Base-by-base conservation (phyloP, 768 basidiomycete genomes). In the Suillus americanus region DNA sequence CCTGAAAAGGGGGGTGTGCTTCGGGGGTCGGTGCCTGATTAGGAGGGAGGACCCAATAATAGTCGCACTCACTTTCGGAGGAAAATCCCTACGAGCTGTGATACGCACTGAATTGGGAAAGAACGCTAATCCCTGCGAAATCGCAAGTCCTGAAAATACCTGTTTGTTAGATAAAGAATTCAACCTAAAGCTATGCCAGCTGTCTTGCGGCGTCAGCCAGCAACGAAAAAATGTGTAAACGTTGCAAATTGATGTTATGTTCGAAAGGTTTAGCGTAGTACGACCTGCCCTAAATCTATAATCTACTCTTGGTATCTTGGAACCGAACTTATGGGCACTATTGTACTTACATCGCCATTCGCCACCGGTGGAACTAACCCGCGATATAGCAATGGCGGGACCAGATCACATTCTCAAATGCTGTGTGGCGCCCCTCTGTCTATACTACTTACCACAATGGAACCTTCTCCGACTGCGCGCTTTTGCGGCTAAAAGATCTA, bases 301-400 rank as follows among this genome's bases (percentile, higher is more conserved):
- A 0, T 1, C 65, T 18, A 0, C 9, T 65, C 60, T 0, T 9
- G 53, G 74, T 20, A 75, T 23, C 0, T 55, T 0, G 0, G 64
- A 14, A 55, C 74, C 74, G 8, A 60, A 3, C 0, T 6, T 41
- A 8, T 57, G 74, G 73, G 40, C 20, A 35, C 59, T 68, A 77
- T 77, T 75, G 75, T 76, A 63, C 20, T 13, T n/a, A 10, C 70
- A 66, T 71, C 63, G 70, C 75, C 75, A 77, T 73, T 65, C 75
- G 74, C 74, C 74, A 75, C 74, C 69, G 72, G 74, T 1, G 35
- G 55, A 63, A 67, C 62, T 77, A 74, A 60, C 48, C 66, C 71
- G 16, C 5, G 30, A 69, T 63, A 6, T 59, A 63, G 4, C 20
- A 25, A 54, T 62, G 64, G 64, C 64, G 64, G 64, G 55, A 55